Evolutionary conservation across 2,329 filamentous ascomycete species (phyloP), one percentile per base, ranked within the genome.

Genomic region (Fusarium sp.): DNA sequence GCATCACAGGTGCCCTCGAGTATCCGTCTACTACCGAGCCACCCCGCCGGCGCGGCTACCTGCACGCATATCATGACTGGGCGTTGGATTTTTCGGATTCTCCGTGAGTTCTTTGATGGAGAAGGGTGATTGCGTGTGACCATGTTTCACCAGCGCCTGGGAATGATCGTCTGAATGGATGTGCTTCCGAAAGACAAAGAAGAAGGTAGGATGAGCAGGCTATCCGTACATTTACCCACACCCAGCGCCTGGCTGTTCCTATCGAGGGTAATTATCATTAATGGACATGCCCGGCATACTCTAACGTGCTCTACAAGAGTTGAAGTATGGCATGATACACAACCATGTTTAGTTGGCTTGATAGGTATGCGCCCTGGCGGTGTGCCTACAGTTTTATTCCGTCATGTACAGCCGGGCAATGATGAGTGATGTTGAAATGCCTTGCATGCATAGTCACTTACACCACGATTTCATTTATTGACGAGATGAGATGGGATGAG

Each of bases 81-180:
- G 25, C 25, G 25, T 37, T 56, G 41, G 27, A 41, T 56, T 61
- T 41, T 51, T 58, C 57, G 34, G 51, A n/a, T 61, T 30, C 45
- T 25, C 41, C 30, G 32, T 37, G 37, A 49, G 27, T 44, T 48
- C 42, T 48, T 71, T 44, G 18, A 57, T 51, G 32, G 45, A 29
- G 25, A 45, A 48, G 42, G 30, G 45, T 71, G 64, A 56, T 71
- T 70, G 70, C 57, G 60, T 72, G 55, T 63, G 53, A 51, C 58
- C 61, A 42, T 69, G 73, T 75, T 75, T 75, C 71, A 75, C 73
- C 49, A 71, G 60, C 61, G 58, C 60, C 57, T 67, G 49, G 54
- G 47, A 42, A 55, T 57, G 59, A 34, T 34, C 45, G 54, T 60
- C 59, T 57, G 20, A 51, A 63, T 67, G 61, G 59, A 51, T 47